Evolutionary conservation across 2,329 filamentous ascomycete species (phyloP).

Genomic region (Sarocladium oryzae): DNA sequence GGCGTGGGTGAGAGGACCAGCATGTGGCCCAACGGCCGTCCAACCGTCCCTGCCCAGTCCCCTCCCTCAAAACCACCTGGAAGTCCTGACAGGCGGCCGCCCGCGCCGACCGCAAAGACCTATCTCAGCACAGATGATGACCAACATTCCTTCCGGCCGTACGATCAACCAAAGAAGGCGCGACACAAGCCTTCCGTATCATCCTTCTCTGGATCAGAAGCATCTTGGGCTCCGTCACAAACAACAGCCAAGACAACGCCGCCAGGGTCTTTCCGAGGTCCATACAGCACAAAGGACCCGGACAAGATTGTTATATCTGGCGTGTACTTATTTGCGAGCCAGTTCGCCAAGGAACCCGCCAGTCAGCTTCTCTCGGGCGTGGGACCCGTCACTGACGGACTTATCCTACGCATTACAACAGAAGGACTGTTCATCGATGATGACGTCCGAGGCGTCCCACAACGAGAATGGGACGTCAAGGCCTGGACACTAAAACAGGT

Average conservation of each 20-base stretch:
- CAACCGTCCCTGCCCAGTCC: slow-evolving; percentile 24
- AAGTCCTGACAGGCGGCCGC: slow-evolving; percentile 33
- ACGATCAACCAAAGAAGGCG: slow-evolving; percentile 58
- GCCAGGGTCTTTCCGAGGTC: slow-evolving; percentile 67
- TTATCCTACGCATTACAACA: slow-evolving; percentile 86
- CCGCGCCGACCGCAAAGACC: slow-evolving; percentile 47
- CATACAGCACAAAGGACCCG: slow-evolving; percentile 83
- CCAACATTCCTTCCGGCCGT: slow-evolving; percentile 67
- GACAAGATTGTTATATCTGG: slow-evolving; percentile 94
- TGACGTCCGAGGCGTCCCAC: slow-evolving; percentile 82
- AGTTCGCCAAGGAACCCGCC: slow-evolving; percentile 81
- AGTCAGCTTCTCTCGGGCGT: slow-evolving; percentile 82
- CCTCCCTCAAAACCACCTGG: slow-evolving; percentile 20
- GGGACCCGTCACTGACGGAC: slow-evolving; percentile 80
- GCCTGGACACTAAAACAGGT: slow-evolving; percentile 93
- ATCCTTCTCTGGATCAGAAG: slow-evolving; percentile 67
- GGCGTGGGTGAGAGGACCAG: slow-evolving; percentile 63
- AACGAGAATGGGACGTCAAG: slow-evolving; percentile 97
- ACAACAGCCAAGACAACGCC: slow-evolving; percentile 80
- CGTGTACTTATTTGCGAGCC: slow-evolving; percentile 88
- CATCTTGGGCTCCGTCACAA: slow-evolving; percentile 78
- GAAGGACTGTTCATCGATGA: slow-evolving; percentile 97
- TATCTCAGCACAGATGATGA: slow-evolving; percentile 58
- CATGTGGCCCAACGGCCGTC: slow-evolving; percentile 61
- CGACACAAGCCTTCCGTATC: slow-evolving; percentile 58